These are phyloP conservation scores for Vitis hybrid DNA, from an alignment of 177 flowering plant species.

Conservation along the genomic window DNA sequence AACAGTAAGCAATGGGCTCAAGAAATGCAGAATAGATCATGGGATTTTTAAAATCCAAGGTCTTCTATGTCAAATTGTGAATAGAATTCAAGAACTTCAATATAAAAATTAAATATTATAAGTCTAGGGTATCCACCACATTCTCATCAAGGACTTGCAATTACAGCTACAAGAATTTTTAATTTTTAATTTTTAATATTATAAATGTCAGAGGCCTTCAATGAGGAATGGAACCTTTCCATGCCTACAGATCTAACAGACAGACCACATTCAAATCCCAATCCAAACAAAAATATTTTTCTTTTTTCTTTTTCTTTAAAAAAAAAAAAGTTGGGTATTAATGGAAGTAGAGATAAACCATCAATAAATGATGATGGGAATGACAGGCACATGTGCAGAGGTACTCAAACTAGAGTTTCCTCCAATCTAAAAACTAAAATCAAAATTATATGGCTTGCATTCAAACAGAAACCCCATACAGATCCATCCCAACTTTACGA, in stretches of 20 bases:
- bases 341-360: too few species aligned
- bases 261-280: background rate
- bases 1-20: too few species aligned
- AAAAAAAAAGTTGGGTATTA: too few species aligned
- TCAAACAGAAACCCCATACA: background rate
- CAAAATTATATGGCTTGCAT: background rate
- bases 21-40: too few species aligned
- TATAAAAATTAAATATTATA: too few species aligned
- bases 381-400: background rate
- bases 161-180: too few species aligned
- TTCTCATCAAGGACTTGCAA: too few species aligned
- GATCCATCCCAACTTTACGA: slow-evolving; percentile 4
- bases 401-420: background rate
- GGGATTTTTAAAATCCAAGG: too few species aligned
- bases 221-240: background rate
- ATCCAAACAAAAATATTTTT: background rate
- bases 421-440: background rate
- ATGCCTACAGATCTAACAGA: slow-evolving; percentile 2
- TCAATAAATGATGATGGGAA: background rate
- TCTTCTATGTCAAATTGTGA: too few species aligned
- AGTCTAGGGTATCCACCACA: too few species aligned
- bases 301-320: background rate
- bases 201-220: background rate
- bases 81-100: too few species aligned
- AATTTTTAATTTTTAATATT: background rate